Evolutionary conservation across 2,329 filamentous ascomycete species (phyloP), one percentile per base, ranked within the genome.

Genomic region (Ustulina deusta): DNA sequence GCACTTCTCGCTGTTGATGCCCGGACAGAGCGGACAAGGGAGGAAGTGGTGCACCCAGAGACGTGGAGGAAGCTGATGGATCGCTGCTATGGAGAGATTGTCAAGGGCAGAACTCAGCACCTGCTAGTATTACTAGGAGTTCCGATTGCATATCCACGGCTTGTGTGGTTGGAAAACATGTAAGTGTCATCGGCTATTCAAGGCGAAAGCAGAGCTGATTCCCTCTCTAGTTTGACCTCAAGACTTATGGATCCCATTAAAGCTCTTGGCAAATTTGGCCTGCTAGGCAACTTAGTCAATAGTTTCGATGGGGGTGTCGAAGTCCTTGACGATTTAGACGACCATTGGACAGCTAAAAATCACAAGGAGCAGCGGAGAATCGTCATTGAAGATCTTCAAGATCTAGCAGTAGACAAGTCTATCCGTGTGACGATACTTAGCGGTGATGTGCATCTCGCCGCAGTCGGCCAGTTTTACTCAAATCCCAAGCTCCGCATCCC

Each of bases 291-390:
- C 67, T 89, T 97, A 49, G 84, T 97, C 44, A 97, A 97, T 81
- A 92, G 92, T 72, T 94, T 97, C 73, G 94, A 97, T 75, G 94
- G 93, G 25, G 93, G 93, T 20, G 92, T 96, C 6, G 96, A 98
- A 79, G 92, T 98, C 15, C 83, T 97, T 32, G 94, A 97, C 77
- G 94, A 97, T 74, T 82, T 97, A 10, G 95, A 97, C 77, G 96
- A 98, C 79, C 95, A 99, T 78, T 99, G 96, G 96, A 97, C 95
- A 0, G 93, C 95, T 42, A 97, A 93, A 77, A 93, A 94, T 76
- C 94, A 98, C 82, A 99, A 98, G 78, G 86, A 89, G 29, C 96
- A 99, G 80, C 89, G 96, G 58, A 93, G 90, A 69, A 91, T 93
- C 79, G 85, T 98, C 69, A 89, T 99, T 46, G 92, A 96, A 77